phyloP scores from a whole-genome alignment of 331 rosid species.

The Arachis monticola region DNA sequence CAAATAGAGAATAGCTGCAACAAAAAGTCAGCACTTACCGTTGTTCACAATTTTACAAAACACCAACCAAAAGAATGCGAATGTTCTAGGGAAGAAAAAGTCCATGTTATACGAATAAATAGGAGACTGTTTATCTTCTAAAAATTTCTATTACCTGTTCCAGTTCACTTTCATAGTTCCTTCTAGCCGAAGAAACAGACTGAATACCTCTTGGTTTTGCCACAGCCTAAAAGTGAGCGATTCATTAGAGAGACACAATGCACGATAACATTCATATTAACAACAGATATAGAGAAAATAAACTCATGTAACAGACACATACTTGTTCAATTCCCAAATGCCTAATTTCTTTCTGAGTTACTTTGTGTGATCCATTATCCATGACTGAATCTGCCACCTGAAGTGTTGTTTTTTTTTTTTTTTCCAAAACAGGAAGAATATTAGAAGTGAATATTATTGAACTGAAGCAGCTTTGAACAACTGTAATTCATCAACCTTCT shows the following conservation, averaged over 20 bases:
- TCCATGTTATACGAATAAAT: background rate
- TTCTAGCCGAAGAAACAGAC: conserved; percentile 59
- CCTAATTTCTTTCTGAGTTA: conserved; percentile 67
- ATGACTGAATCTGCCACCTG: conserved; percentile 61
- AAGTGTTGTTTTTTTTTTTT: conserved; percentile 20
- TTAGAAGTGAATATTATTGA: conserved; percentile 36
- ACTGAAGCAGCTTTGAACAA: conserved; percentile 26
- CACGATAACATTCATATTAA: conserved; percentile 20
- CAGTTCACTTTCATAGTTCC: conserved; percentile 67
- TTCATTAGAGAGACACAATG: conserved; percentile 24
- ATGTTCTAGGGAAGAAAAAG: background rate
- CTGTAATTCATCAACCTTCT: conserved; percentile 50
- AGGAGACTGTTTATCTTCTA: background rate
- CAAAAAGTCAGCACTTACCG: background rate
- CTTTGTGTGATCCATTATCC: conserved; percentile 55
- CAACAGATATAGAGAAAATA: conserved; percentile 31
- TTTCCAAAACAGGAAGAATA: conserved; percentile 13
- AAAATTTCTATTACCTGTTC: conserved; percentile 60
- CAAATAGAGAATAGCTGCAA: background rate
- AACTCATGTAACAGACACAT: conserved; percentile 55
- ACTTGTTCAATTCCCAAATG: conserved; percentile 71
- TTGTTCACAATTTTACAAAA: conserved; percentile 19
- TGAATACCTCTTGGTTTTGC: conserved; percentile 59
- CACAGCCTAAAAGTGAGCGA: conserved; percentile 53
- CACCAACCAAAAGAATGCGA: background rate